Evolutionary conservation across 495 filamentous ascomycete species (phyloP).

Genomic region (Xylaria bambusicola): DNA sequence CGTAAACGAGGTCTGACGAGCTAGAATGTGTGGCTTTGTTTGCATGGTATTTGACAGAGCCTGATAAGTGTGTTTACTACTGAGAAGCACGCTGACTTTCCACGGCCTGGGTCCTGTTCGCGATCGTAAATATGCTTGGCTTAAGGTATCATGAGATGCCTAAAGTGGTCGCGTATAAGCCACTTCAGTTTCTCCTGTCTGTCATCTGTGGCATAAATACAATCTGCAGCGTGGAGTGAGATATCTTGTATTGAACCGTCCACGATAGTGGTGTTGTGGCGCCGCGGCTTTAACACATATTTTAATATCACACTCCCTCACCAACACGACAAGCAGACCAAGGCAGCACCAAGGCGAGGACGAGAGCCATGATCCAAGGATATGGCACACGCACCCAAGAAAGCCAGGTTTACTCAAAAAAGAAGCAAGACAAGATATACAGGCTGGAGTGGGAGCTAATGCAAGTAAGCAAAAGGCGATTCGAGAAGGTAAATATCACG

Average conservation of each 20-base stretch:
- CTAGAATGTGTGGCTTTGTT: too few relatives aligned
- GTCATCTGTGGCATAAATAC: constrained; percentile 6
- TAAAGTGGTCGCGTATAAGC: not conserved
- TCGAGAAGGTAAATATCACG: not conserved
- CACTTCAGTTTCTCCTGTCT: too few relatives aligned
- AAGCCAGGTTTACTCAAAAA: constrained; percentile 2
- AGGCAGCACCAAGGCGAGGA: not conserved
- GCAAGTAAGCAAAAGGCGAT: not conserved
- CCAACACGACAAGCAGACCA: not conserved
- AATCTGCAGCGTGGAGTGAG: not conserved
- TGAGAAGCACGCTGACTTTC: not conserved
- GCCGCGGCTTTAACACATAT: not conserved
- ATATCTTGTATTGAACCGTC: not conserved
- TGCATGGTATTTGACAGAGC: not conserved
- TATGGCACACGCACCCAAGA: not conserved
- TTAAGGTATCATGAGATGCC: not conserved
- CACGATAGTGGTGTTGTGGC: not conserved
- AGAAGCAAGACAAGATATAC: not conserved
- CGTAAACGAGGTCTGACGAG: too few relatives aligned
- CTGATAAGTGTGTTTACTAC: not conserved
- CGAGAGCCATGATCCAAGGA: not conserved
- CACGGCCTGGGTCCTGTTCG: not conserved
- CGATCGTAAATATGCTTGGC: not conserved
- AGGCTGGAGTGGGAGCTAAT: not conserved
- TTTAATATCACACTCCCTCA: constrained; percentile 2